Evolutionary conservation across 2,329 filamentous ascomycete species (phyloP).

Genomic region (Zelopaecilomyces penicillatus): DNA sequence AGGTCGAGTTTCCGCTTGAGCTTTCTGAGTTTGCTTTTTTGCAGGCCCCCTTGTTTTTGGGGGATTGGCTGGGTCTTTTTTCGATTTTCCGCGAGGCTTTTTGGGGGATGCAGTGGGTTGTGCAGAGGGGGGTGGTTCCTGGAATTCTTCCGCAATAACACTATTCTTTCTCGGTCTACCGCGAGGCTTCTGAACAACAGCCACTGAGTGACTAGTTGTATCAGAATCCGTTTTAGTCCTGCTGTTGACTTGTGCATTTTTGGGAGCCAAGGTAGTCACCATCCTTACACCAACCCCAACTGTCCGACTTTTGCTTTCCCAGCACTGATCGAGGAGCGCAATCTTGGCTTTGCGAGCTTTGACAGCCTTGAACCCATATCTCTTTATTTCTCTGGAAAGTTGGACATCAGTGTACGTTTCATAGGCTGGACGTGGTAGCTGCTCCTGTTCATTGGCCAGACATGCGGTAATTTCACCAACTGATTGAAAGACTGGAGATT

Average conservation of each 20-base stretch:
- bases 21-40: background rate
- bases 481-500: background rate
- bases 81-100: slow-evolving; percentile 32
- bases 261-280: background rate
- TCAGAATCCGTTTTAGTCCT: no score
- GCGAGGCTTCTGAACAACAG: slow-evolving; percentile 11
- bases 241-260: no score
- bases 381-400: slow-evolving; percentile 51
- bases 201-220: no score
- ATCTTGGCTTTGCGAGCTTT: slow-evolving; percentile 64
- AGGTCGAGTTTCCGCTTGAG: background rate
- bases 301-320: slow-evolving; percentile 47
- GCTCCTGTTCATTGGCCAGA: background rate
- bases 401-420: slow-evolving; percentile 53
- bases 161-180: slow-evolving; percentile 27
- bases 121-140: slow-evolving; percentile 27
- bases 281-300: slow-evolving; percentile 13
- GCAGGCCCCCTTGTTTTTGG: slow-evolving; percentile 5
- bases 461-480: background rate
- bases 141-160: slow-evolving; percentile 13
- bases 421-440: slow-evolving; percentile 43
- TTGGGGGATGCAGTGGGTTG: slow-evolving; percentile 26
- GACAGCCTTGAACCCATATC: slow-evolving; percentile 65
- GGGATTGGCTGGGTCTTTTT: slow-evolving; percentile 21
- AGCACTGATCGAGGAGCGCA: slow-evolving; percentile 60